Conservation (phyloP, 2,329 filamentous ascomycete genomes). For the Aspergillus persii region DNA sequence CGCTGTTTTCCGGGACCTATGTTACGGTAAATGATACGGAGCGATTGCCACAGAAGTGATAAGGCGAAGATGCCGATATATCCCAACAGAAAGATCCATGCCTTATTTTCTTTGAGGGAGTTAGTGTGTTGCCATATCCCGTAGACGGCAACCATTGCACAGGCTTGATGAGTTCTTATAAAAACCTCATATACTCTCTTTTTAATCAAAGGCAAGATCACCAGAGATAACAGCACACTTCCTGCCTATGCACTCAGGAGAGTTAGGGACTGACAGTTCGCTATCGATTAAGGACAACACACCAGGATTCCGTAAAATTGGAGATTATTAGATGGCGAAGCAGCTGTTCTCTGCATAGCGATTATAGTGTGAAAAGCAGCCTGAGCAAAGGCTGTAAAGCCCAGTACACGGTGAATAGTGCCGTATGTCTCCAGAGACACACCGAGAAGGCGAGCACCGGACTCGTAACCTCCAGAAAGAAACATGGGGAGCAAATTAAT, state of each 20-base stretch:
- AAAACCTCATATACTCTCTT: conserved; percentile 2
- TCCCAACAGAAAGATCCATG: not conserved
- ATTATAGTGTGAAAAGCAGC: not conserved
- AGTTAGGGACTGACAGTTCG: not conserved
- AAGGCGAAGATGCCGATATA: not conserved
- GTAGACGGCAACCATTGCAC: not conserved
- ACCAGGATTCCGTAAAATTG: not conserved
- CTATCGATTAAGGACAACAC: not conserved
- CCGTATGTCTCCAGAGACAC: not conserved
- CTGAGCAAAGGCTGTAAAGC: not conserved
- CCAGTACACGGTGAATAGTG: not conserved
- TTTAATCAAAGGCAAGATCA: not conserved
- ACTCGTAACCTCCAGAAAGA: not conserved
- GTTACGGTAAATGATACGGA: conserved; percentile 10
- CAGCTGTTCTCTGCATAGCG: not conserved
- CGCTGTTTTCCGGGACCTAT: conserved; percentile 8
- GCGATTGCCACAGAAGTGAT: not conserved
- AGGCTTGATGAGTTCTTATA: not conserved
- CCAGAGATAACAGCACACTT: not conserved
- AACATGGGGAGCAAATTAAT: not conserved
- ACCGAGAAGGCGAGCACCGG: not conserved
- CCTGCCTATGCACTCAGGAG: not conserved
- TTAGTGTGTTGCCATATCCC: not conserved
- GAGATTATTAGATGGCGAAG: not conserved
- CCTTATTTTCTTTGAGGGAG: not conserved